Conservation (phyloP, 164 flowering plant genomes). For the Liquidambar formosana region DNA sequence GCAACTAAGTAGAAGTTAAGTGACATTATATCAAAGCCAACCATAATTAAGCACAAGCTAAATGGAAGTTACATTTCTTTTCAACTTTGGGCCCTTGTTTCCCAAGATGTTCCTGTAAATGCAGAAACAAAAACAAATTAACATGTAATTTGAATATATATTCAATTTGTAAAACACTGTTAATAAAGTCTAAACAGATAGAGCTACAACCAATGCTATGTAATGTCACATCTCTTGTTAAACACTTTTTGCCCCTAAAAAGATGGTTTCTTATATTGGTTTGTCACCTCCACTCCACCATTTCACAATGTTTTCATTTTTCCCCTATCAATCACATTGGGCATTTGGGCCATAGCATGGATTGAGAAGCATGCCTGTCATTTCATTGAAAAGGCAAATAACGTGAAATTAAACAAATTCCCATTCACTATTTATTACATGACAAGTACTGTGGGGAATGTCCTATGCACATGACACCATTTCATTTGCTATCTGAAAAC, state of each 20-base stretch:
- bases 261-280: too few species aligned
- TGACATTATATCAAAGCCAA: conserved; percentile 3
- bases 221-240: neutral
- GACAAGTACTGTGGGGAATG: too few species aligned
- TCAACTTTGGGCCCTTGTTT: conserved; percentile 28
- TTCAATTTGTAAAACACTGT: neutral
- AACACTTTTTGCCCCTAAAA: neutral
- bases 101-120: conserved; percentile 30
- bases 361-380: too few species aligned
- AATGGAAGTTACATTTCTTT: conserved; percentile 30
- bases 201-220: too few species aligned
- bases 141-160: neutral
- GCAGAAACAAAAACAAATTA: conserved; percentile 1
- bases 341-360: too few species aligned
- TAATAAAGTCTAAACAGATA: neutral
- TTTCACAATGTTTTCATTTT: neutral
- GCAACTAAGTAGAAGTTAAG: neutral
- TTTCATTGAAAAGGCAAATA: too few species aligned
- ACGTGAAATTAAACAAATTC: neutral
- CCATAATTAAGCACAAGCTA: neutral
- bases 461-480: too few species aligned
- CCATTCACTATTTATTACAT: too few species aligned
- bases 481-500: too few species aligned
- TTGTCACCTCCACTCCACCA: neutral
- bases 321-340: neutral